These are phyloP conservation scores for Platanus orientalis DNA, from an alignment of 164 flowering plant genomes.

Conservation along the genomic window DNA sequence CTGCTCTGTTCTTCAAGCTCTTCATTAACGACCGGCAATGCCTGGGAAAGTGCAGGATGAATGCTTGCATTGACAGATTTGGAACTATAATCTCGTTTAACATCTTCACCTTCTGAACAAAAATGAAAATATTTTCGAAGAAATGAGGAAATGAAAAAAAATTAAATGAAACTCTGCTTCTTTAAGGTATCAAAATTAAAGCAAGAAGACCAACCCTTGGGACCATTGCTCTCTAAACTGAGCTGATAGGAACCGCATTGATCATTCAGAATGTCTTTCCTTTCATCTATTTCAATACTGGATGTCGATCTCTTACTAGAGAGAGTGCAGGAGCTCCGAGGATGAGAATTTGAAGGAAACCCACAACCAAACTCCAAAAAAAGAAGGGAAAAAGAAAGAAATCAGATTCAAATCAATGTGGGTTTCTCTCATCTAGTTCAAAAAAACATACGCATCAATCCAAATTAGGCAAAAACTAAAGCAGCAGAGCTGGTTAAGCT, in stretches of 20 bases:
- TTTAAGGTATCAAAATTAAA: neutral
- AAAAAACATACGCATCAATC: neutral
- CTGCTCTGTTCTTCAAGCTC: neutral
- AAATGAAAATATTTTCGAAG: too few species aligned
- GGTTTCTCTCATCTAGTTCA: neutral
- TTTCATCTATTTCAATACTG: conserved; percentile 3
- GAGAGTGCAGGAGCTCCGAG: conserved; percentile 4
- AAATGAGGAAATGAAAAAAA: too few species aligned
- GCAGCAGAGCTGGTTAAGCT: neutral
- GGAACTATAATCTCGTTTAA: neutral
- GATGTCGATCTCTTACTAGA: neutral
- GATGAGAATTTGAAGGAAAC: neutral
- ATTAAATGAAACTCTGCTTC: too few species aligned
- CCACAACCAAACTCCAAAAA: neutral
- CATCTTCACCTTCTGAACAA: neutral
- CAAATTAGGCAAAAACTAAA: neutral
- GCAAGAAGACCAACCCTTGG: neutral
- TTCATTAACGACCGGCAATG: conserved; percentile 1
- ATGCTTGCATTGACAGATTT: conserved; percentile 2
- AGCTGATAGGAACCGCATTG: neutral
- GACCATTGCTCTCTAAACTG: neutral
- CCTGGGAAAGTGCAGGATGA: neutral
- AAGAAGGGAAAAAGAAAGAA: neutral
- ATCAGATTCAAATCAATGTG: neutral
- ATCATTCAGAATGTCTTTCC: neutral